Evolutionary conservation across 1,284 basidiomycete species (phyloP), one percentile per base, ranked within the genome.

Genomic region (Rhodofomes roseus): DNA sequence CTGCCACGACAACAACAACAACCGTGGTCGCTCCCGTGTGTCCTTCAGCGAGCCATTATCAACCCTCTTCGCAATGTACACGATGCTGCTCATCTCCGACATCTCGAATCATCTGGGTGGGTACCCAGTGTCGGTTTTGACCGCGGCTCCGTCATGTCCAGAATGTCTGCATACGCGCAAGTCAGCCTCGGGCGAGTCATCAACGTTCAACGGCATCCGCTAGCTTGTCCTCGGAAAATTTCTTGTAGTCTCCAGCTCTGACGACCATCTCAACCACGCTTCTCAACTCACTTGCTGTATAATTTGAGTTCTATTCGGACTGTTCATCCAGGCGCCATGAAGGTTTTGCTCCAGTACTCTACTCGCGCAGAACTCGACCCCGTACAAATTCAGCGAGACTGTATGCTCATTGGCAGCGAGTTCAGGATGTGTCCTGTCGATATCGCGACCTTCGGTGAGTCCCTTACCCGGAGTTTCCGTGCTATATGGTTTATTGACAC

Each of bases 391-490:
- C 20, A 44, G 43, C 37, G 37, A 8, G 23, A 44, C 14, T 44
- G 43, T 20, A 44, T 44, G 43, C 43, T 22, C 43, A 44, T 44
- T 11, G 43, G 43, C 20, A 27, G 43, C 43, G 43, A 44, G 43
- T 44, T 44, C 11, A 44, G 43, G 20, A 44, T 44, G 43, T 44
- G 43, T 14, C 43, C 43, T 4, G n/a, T 44, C 4, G 43, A 44
- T 14, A 44, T 44, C 14, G 43, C 43, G 43, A 20, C 52, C 36
- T 23, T 54, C 52, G 52, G 52, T 54, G 52, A 54, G 52, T 39
- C 4, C 22, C 4, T 54, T 39, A 23, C 29, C 18, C 29, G 25
- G 29, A 12, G 6, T 34, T 31, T 29, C 8, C 50, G 23, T 34
- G 25, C 16, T 44, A 44, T 44, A 44, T 23, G 23, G 43, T 20